phyloP scores from a whole-genome alignment of 2,329 filamentous ascomycete species.

The Aspergillus sp. region DNA sequence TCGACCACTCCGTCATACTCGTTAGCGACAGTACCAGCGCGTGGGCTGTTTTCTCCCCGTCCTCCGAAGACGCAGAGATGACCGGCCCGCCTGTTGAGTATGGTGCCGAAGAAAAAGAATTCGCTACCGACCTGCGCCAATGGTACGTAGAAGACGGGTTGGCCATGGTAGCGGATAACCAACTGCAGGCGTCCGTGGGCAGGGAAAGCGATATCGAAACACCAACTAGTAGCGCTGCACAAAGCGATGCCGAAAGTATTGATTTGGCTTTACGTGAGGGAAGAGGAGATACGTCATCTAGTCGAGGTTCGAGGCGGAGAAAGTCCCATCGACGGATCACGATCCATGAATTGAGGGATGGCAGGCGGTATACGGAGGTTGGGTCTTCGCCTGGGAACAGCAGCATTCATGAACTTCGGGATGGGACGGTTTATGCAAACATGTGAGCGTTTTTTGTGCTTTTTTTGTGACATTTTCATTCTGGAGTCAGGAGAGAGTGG shows the following conservation, averaged over 20 bases:
- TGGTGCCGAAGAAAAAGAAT: conserved; percentile 36
- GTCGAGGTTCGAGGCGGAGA: conserved; percentile 29
- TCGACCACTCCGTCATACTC: conserved; percentile 41
- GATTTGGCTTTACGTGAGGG: conserved; percentile 22
- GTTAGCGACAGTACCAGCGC: conserved; percentile 44
- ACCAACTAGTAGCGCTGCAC: conserved; percentile 25
- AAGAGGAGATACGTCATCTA: conserved; percentile 22
- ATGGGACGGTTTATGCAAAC: conserved; percentile 45
- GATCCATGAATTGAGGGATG: conserved; percentile 44
- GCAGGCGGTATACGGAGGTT: conserved; percentile 42
- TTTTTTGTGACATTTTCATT: background rate
- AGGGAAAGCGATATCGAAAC: conserved; percentile 27
- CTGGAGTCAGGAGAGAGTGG: background rate
- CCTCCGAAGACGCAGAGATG: conserved; percentile 28
- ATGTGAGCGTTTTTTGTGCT: conserved; percentile 21
- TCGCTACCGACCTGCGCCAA: conserved; percentile 34
- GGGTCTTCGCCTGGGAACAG: conserved; percentile 38
- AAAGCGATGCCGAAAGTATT: conserved; percentile 35
- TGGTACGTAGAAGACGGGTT: conserved; percentile 44
- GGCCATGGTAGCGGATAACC: conserved; percentile 35
- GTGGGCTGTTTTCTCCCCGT: conserved; percentile 46
- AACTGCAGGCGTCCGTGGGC: conserved; percentile 35
- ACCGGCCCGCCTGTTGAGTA: conserved; percentile 43
- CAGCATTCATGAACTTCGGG: conserved; percentile 43
- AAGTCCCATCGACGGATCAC: conserved; percentile 37